Evolutionary conservation across 192 early-diverging fungal genomes (phyloP), one percentile per base, ranked within the genome.

Genomic region (Chytriomyces hyalinus): DNA sequence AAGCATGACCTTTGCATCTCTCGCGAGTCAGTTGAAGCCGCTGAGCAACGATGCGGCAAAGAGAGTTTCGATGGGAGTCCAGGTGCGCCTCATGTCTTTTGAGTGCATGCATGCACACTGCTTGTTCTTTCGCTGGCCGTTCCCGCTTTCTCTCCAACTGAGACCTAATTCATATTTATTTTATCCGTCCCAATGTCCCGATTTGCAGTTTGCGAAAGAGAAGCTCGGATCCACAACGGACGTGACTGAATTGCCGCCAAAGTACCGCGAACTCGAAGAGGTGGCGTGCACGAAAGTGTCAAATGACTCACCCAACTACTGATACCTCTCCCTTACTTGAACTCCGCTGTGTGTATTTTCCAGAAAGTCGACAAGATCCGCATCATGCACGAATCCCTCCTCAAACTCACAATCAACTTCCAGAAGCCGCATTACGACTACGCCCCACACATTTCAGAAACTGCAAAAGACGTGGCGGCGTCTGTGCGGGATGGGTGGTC

Each of bases 261-360:
- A 99, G 77, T 99, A 98, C 83, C 86, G 94, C 68, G 90, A 93
- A 66, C 87, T 99, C 60, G 97, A 98, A 78, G 89, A 88, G 87
- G 94, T 94, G 86, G 69, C 20, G 48, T 9, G 22, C 44, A 15
- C 6, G 49, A 64, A 57, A 57, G 5, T 8, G 61, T 20, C 24
- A 66, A 8, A 17, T 28, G 61, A 45, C 36, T 26, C 24, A 26
- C 24, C 24, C 24, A 26, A 26, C 24, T 26, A 26, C 24, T 26
- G 24, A 26, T 26, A 26, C 24, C 24, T 0, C 24, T 26, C 24
- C 24, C 0, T 26, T 26, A 26, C 24, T 26, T 26, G 24, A 26
- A 26, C 24, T 26, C 24, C 24, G 24, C 0, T 26, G 24, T 26
- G 24, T 26, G 24, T 26, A 65, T 15, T 49, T 59, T 65, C 50